phyloP scores from a whole-genome alignment of 164 flowering plant genomes.

The Vitis amurensis region DNA sequence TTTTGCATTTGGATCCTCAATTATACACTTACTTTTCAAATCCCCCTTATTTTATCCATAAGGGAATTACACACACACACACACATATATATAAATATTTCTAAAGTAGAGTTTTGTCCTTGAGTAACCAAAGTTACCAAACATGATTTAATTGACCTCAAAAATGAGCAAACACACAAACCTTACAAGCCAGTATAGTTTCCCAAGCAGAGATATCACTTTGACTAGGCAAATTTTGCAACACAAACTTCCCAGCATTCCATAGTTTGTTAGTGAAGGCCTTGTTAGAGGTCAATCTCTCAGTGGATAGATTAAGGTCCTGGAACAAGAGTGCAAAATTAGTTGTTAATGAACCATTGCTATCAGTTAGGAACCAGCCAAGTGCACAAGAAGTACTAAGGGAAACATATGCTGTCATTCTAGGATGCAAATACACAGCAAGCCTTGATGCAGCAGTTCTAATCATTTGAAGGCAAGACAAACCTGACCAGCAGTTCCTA shows the following conservation, averaged over 20 bases:
- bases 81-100: too few relatives aligned
- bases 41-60: too few relatives aligned
- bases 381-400: neutral
- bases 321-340: slow-evolving; percentile 25
- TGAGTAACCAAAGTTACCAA: neutral
- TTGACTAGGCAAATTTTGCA: slow-evolving; percentile 79
- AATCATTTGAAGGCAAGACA: slow-evolving; percentile 20
- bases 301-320: slow-evolving; percentile 92
- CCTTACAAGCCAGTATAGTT: slow-evolving; percentile 56
- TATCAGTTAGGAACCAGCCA: neutral
- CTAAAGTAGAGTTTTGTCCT: too few relatives aligned
- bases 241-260: slow-evolving; percentile 96
- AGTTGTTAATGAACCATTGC: neutral
- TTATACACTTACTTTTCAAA: too few relatives aligned
- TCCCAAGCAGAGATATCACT: slow-evolving; percentile 68
- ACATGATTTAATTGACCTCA: neutral
- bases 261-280: slow-evolving; percentile 95
- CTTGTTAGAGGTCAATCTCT: slow-evolving; percentile 89
- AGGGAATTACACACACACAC: too few relatives aligned
- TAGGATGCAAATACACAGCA: neutral
- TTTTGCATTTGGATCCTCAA: too few relatives aligned
- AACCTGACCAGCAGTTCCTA: slow-evolving; percentile 99
- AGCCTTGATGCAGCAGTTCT: slow-evolving; percentile 4
- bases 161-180: slow-evolving; percentile 19
- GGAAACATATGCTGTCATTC: neutral